These are phyloP conservation scores for Saturnispora sekii DNA, from an alignment of 805 yeast genomes.

Conservation along the genomic window DNA sequence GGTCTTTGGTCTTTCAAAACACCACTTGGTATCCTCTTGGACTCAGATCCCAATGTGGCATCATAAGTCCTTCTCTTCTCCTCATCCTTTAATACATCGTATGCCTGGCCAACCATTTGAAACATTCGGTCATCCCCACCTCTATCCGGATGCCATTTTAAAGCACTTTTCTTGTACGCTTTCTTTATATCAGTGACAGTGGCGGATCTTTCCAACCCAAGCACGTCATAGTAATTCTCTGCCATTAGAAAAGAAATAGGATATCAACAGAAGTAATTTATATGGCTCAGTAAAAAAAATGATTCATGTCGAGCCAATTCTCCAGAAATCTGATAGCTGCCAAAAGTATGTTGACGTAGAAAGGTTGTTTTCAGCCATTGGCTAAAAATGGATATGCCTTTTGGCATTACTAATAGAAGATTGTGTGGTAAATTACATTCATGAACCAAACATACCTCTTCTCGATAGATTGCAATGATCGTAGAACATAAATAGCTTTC, in stretches of 20 bases:
- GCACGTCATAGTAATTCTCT: slow-evolving; percentile 40
- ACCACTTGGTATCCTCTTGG: background rate
- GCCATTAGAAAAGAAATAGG: background rate
- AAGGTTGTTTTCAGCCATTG: no score
- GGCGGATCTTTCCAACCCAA: slow-evolving; percentile 47
- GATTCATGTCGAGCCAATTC: no score
- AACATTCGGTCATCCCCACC: slow-evolving; percentile 80
- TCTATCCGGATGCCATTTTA: slow-evolving; percentile 73
- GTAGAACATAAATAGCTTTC: no score
- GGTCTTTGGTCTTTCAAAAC: background rate
- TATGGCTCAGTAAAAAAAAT: no score
- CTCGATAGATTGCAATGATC: no score
- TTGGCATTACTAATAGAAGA: no score
- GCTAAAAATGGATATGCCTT: no score
- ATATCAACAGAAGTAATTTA: background rate
- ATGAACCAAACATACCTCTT: no score
- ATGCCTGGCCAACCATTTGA: slow-evolving; percentile 66
- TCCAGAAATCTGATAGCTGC: no score
- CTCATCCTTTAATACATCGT: slow-evolving; percentile 69
- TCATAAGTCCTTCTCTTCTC: slow-evolving; percentile 67
- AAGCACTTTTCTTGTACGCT: slow-evolving; percentile 68
- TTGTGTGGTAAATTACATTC: no score
- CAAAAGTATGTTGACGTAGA: no score
- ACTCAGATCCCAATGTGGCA: slow-evolving; percentile 2
- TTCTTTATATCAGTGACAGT: slow-evolving; percentile 55